These are phyloP conservation scores for Alliaria petiolata DNA, from an alignment of 345 rosid genomes.

Conservation along the genomic window DNA sequence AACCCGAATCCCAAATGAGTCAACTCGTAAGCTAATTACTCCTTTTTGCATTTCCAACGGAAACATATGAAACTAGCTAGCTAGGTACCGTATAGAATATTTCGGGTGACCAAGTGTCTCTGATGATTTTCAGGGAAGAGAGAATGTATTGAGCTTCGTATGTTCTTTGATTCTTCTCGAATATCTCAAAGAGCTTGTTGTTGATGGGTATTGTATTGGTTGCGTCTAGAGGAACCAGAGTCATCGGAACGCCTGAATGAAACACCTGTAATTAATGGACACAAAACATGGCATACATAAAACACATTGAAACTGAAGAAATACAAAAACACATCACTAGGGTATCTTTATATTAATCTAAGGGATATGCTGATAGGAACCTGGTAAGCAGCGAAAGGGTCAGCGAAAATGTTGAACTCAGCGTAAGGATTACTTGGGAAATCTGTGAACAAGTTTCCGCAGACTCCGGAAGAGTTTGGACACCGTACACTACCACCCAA, in stretches of 20 bases:
- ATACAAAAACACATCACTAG: too few relatives aligned
- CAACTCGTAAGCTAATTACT: background rate
- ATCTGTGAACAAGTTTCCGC: slow-evolving; percentile 75
- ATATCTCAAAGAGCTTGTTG: slow-evolving; percentile 51
- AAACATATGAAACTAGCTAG: background rate
- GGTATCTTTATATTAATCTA: too few relatives aligned
- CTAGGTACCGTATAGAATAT: background rate
- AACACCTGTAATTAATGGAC: slow-evolving; percentile 47
- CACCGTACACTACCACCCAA: slow-evolving; percentile 93
- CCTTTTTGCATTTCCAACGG: background rate
- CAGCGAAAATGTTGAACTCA: slow-evolving; percentile 78
- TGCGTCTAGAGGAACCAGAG: slow-evolving; percentile 86
- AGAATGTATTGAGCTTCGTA: slow-evolving; percentile 79
- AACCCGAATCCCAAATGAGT: background rate
- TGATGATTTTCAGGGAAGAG: slow-evolving; percentile 65
- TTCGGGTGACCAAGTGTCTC: slow-evolving; percentile 52
- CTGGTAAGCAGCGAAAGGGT: slow-evolving; percentile 93
- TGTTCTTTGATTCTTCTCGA: slow-evolving; percentile 57
- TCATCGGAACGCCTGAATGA: slow-evolving; percentile 82
- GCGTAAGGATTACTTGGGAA: slow-evolving; percentile 78
- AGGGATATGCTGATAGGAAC: too few relatives aligned
- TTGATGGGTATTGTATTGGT: slow-evolving; percentile 74
- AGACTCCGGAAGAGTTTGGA: slow-evolving; percentile 53
- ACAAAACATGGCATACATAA: too few relatives aligned
- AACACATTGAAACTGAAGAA: too few relatives aligned